phyloP scores from a whole-genome alignment of 345 rosid species.

The Populus pruinosa region DNA sequence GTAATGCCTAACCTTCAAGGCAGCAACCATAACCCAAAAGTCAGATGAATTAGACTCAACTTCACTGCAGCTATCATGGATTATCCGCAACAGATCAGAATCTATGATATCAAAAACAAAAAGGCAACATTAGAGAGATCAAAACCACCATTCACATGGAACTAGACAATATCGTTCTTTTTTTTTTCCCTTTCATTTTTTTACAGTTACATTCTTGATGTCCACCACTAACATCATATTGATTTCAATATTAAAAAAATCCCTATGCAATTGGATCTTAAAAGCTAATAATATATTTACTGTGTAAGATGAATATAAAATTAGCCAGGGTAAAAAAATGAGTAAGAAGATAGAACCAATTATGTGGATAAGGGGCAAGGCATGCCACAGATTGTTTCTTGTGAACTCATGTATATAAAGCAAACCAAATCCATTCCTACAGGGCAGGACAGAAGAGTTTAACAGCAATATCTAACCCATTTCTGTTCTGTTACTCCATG shows the following conservation, averaged over 20 bases:
- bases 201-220: neutral
- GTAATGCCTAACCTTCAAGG: slow-evolving; percentile 68
- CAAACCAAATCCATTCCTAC: neutral
- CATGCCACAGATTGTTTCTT: too few relatives aligned
- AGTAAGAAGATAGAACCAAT: too few relatives aligned
- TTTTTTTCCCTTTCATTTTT: too few relatives aligned
- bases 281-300: too few relatives aligned
- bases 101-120: slow-evolving; percentile 34
- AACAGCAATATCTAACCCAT: neutral
- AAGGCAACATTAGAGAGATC: neutral
- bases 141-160: slow-evolving; percentile 6
- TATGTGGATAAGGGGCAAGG: too few relatives aligned
- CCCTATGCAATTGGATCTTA: neutral
- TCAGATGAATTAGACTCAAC: slow-evolving; percentile 63
- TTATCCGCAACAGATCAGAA: slow-evolving; percentile 56
- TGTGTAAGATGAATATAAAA: too few relatives aligned
- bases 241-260: neutral
- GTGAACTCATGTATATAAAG: neutral
- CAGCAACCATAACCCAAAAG: slow-evolving; percentile 98
- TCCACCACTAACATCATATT: neutral
- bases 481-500: neutral
- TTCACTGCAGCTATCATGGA: slow-evolving; percentile 62
- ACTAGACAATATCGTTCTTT: neutral
- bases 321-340: too few relatives aligned
- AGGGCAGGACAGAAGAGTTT: neutral